Conservation (phyloP, 140 eudicot genomes). For the Stevia rebaudiana region DNA sequence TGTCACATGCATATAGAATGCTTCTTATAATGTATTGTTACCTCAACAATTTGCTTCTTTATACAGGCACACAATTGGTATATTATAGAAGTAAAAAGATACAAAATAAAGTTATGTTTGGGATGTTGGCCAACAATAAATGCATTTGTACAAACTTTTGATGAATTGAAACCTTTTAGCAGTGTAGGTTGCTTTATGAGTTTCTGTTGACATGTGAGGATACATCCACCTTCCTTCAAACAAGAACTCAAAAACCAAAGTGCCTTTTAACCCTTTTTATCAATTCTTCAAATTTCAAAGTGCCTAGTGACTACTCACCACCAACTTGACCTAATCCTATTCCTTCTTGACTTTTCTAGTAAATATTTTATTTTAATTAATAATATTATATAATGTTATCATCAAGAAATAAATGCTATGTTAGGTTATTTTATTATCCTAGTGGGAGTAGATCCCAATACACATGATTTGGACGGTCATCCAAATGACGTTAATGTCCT, state of each 20-base stretch:
- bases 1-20: too few species aligned
- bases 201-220: slow-evolving; percentile 28
- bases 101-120: too few species aligned
- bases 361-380: slow-evolving; percentile 5
- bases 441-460: slow-evolving; percentile 34
- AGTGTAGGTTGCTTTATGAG: slow-evolving; percentile 1
- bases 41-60: too few species aligned
- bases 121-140: too few species aligned
- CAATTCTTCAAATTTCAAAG: slow-evolving; percentile 15
- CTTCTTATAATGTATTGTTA: too few species aligned
- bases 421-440: slow-evolving; percentile 15
- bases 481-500: slow-evolving; percentile 5
- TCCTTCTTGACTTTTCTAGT: slow-evolving; percentile 22
- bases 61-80: too few species aligned
- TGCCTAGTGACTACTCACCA: slow-evolving; percentile 26
- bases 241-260: neutral
- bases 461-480: slow-evolving; percentile 28
- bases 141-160: slow-evolving; percentile 15
- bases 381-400: slow-evolving; percentile 16
- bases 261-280: slow-evolving; percentile 5
- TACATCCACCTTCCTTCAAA: slow-evolving; percentile 33
- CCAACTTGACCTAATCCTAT: slow-evolving; percentile 27
- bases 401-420: slow-evolving; percentile 24
- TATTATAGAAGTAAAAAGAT: too few species aligned
- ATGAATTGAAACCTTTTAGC: slow-evolving; percentile 15